Evolutionary conservation across 2,329 filamentous ascomycete species (phyloP).

Genomic region (Zymoseptoria passerinii): DNA sequence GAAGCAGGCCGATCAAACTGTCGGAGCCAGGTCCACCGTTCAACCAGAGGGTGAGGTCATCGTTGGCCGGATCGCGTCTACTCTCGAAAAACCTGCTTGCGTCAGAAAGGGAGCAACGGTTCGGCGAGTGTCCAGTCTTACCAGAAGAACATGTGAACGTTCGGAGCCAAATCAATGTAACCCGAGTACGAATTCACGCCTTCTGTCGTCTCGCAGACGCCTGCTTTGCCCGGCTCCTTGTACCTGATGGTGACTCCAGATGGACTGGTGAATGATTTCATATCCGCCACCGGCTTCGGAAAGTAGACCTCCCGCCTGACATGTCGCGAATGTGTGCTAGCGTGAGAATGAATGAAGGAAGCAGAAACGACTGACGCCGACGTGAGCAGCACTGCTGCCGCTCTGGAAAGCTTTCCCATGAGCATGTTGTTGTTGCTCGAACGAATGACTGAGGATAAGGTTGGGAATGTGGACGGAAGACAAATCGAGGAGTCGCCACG

Average conservation of each 20-base stretch:
- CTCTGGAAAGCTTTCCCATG: neutral
- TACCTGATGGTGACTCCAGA: conserved; percentile 24
- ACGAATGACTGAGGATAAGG: neutral
- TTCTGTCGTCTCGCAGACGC: conserved; percentile 42
- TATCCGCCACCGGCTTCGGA: conserved; percentile 35
- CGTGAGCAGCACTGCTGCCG: conserved; percentile 1
- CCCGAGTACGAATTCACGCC: conserved; percentile 44
- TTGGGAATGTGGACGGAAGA: neutral
- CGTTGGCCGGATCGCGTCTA: conserved; percentile 43
- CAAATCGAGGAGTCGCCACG: neutral
- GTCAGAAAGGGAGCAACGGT: conserved; percentile 49
- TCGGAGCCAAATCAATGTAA: conserved; percentile 22
- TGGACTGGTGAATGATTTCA: conserved; percentile 38
- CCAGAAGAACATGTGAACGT: conserved; percentile 20
- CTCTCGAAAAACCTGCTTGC: conserved; percentile 51
- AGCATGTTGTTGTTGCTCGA: neutral
- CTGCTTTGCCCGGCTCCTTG: conserved; percentile 31
- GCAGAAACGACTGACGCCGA: conserved; percentile 2
- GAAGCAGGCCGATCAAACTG: conserved; percentile 51
- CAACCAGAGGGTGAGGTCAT: conserved; percentile 54
- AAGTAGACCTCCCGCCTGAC: conserved; percentile 17
- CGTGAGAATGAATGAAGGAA: conserved; percentile 1
- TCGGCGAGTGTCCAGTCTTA: neutral
- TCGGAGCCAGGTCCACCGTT: conserved; percentile 51
- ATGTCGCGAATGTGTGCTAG: neutral